phyloP scores from a whole-genome alignment of 2,329 filamentous ascomycete genomes.

The Neocatenulostroma microsporum region DNA sequence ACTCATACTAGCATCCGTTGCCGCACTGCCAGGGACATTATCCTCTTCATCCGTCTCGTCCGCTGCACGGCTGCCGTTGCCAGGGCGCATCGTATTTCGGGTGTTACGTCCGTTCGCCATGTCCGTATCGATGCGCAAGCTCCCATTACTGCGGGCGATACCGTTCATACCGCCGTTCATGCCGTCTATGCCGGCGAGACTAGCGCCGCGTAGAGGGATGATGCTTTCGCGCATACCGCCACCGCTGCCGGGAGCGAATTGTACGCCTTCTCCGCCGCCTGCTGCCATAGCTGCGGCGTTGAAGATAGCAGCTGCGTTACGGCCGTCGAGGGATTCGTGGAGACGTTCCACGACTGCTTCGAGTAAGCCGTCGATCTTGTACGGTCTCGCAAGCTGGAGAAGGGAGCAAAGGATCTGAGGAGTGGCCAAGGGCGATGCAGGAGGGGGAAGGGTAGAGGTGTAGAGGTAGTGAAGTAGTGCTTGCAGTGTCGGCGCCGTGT shows the following conservation, averaged over 20 bases:
- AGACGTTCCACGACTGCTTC: slow-evolving; percentile 89
- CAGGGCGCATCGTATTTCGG: slow-evolving; percentile 30
- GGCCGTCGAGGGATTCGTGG: slow-evolving; percentile 79
- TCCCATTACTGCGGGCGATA: slow-evolving; percentile 25
- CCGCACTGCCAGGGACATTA: slow-evolving; percentile 29
- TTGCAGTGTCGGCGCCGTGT: slow-evolving; percentile 82
- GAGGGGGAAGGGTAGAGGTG: slow-evolving; percentile 75
- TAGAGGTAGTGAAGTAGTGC: slow-evolving; percentile 90
- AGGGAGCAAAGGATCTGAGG: slow-evolving; percentile 94
- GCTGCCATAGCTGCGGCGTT: slow-evolving; percentile 98
- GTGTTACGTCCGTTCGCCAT: slow-evolving; percentile 33
- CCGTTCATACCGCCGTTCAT: slow-evolving; percentile 32
- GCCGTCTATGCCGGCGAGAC: slow-evolving; percentile 40
- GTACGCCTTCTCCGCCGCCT: slow-evolving; percentile 78
- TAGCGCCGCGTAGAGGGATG: slow-evolving; percentile 39
- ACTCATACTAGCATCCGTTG: slow-evolving; percentile 27
- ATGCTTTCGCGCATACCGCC: slow-evolving; percentile 33
- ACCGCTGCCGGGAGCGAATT: slow-evolving; percentile 42
- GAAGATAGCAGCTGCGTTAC: slow-evolving; percentile 94
- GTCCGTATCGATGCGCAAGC: slow-evolving; percentile 46
- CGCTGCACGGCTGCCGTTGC: slow-evolving; percentile 23
- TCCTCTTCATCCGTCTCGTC: slow-evolving; percentile 31
- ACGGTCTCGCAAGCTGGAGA: slow-evolving; percentile 85
- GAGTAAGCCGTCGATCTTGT: slow-evolving; percentile 83
- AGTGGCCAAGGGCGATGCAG: slow-evolving; percentile 71